Evolutionary conservation across 2,329 filamentous ascomycete genomes (phyloP).

Genomic region (Aureobasidium zeae): DNA sequence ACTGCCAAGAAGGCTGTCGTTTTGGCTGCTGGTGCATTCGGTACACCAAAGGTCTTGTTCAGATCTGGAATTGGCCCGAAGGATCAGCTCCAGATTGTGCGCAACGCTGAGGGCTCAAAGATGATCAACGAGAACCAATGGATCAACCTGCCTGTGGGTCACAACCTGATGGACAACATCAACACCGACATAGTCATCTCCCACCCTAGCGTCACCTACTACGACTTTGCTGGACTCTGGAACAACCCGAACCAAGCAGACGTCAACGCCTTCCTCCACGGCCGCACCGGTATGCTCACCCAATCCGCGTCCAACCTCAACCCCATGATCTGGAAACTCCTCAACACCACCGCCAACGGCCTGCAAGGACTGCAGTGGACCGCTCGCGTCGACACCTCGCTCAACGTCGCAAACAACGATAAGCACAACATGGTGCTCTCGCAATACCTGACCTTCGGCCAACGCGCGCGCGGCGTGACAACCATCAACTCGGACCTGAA

Average conservation of each 20-base stretch:
- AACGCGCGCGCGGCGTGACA: slow-evolving; percentile 3
- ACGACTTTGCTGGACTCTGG: slow-evolving; percentile 11
- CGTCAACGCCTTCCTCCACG: slow-evolving; percentile 9
- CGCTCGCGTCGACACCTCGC: slow-evolving; percentile 14
- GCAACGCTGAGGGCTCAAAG: slow-evolving; percentile 3
- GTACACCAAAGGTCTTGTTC: slow-evolving; percentile 12
- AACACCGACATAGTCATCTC: slow-evolving; percentile 17
- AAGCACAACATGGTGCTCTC: slow-evolving; percentile 13
- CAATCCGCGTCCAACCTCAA: slow-evolving; percentile 12
- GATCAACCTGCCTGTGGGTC: slow-evolving; percentile 13
- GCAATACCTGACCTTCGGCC: slow-evolving; percentile 12
- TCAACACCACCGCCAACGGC: slow-evolving; percentile 6
- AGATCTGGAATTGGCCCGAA: slow-evolving; percentile 12
- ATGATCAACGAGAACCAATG: slow-evolving; percentile 15
- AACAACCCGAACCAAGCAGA: slow-evolving; percentile 8
- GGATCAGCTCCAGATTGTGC: slow-evolving; percentile 11
- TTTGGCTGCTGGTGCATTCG: slow-evolving; percentile 14
- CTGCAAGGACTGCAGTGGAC: slow-evolving; percentile 12
- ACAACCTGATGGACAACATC: slow-evolving; percentile 16
- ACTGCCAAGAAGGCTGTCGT: slow-evolving; percentile 9
- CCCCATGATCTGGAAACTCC: slow-evolving; percentile 12
- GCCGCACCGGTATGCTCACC: slow-evolving; percentile 13
- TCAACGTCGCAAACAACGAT: slow-evolving; percentile 4
- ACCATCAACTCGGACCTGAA: slow-evolving; percentile 12
- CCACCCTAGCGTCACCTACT: slow-evolving; percentile 13